Evolutionary conservation across 441 rosid genomes (phyloP).

Genomic region (Rhodomyrtus psidioides): DNA sequence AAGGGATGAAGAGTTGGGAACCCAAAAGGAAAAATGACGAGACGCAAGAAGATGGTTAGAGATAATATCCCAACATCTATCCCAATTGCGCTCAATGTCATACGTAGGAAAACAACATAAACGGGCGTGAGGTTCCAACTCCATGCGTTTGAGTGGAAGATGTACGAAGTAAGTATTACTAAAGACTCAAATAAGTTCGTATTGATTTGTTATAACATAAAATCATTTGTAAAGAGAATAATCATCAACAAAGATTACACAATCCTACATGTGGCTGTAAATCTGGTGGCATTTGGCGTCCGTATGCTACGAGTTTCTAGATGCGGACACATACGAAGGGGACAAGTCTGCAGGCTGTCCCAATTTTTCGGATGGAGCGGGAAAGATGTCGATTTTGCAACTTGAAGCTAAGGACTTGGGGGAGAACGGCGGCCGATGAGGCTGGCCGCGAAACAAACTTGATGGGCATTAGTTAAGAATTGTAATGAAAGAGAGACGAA

Average conservation of each 20-base stretch:
- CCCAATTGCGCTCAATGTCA: no score
- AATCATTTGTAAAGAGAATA: neutral
- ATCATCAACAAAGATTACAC: neutral
- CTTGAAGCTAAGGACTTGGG: neutral
- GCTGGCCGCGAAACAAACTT: neutral
- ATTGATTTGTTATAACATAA: neutral
- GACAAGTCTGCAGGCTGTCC: neutral
- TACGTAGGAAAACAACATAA: no score
- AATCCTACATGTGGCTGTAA: neutral
- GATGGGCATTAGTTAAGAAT: neutral
- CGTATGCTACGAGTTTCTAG: neutral
- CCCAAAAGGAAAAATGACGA: no score
- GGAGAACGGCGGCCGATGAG: neutral
- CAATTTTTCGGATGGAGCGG: neutral
- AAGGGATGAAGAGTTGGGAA: no score
- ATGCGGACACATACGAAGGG: neutral
- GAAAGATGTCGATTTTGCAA: neutral
- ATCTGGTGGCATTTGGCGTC: neutral
- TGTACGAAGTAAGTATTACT: no score
- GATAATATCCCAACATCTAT: no score
- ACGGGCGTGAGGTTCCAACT: no score
- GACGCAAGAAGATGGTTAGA: no score
- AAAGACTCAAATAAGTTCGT: no score
- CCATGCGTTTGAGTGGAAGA: no score
- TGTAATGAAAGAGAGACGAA: neutral